These are phyloP conservation scores for Schizosaccharomyces osmophilus DNA, from an alignment of 805 yeast genomes.

Conservation along the genomic window DNA sequence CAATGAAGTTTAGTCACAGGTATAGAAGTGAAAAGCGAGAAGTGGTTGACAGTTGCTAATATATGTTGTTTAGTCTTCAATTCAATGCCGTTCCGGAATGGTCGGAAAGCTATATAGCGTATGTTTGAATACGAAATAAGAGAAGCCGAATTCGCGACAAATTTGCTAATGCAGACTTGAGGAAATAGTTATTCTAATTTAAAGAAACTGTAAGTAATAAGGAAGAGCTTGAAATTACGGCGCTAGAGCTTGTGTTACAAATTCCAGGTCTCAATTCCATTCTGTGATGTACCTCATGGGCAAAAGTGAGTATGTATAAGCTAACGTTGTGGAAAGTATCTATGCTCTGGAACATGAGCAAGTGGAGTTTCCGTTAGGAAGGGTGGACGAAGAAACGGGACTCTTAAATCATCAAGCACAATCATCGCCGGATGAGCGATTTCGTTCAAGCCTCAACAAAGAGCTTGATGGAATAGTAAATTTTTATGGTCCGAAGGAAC, in stretches of 20 bases:
- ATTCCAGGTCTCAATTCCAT: too few relatives aligned
- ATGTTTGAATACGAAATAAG: conserved; percentile 20
- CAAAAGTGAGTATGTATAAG: neutral
- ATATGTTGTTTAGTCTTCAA: conserved; percentile 32
- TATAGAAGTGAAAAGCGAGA: neutral
- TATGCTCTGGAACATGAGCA: conserved; percentile 55
- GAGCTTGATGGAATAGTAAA: conserved; percentile 55
- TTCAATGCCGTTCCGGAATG: conserved; percentile 97
- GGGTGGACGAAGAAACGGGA: conserved; percentile 12
- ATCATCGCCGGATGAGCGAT: conserved; percentile 25
- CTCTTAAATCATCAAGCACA: conserved; percentile 14
- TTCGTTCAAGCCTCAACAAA: conserved; percentile 45
- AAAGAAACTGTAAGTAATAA: neutral
- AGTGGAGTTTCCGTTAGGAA: conserved; percentile 10
- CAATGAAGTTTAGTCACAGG: conserved; percentile 1
- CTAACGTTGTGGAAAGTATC: conserved; percentile 15
- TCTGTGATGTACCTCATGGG: too few relatives aligned
- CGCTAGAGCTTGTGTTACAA: too few relatives aligned
- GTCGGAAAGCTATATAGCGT: conserved; percentile 78
- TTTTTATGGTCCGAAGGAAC: conserved; percentile 48
- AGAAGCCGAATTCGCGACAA: too few relatives aligned
- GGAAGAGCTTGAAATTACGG: too few relatives aligned
- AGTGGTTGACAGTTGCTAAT: too few relatives aligned
- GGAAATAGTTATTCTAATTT: conserved; percentile 1
- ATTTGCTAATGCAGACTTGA: neutral